Base-by-base conservation (phyloP, 2,329 filamentous ascomycete genomes). In the Phyllosticta paracitricarpa region DNA sequence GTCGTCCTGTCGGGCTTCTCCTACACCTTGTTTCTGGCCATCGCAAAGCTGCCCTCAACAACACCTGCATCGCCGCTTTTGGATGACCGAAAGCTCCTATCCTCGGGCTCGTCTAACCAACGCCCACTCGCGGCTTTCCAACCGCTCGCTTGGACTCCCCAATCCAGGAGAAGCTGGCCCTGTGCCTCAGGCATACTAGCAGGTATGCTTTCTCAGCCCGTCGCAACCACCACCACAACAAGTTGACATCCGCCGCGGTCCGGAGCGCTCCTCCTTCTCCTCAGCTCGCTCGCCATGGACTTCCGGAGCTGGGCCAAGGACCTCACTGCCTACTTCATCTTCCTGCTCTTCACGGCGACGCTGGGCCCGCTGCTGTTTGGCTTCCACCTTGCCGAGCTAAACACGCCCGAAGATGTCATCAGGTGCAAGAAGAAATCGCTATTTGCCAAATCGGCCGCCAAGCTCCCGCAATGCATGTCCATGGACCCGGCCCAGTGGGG, bases 281-380 rank as follows among this genome's bases (percentile, higher is more conserved):
- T 19, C 66, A 58, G 55, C 19, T 63, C 61, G 35, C 61, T 59
- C 67, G 66, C 64, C 63, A 77, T 77, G 75, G 68, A 72, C 56
- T 69, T 68, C 26, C 68, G 70, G 30, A 68, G 72, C 22, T 76
- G 72, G 71, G 70, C 76, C 65, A 68, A 78, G 63, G 73, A 75
- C 69, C 71, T 91, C 61, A 94, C 90, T 40, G 79, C 84, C 4
- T 96, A 91, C 75, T 84, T 97, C 68, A 71, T 94, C 69, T 84
- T 90, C 70, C 77, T 94, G 55, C 82, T 97, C 61, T 76, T 85
- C 63, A 80, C 92, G 63, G 84, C 89, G 53, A 95, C 91, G 0
- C 77, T 97, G 19, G 94, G 93, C 0, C 91, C 94, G 1, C 82
- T 97, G 54, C 91, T 97, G 69, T 99, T 97, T 72, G 94, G 94